phyloP scores from a whole-genome alignment of 1,139 yeast species.

The Scheffersomyces lignicola region DNA sequence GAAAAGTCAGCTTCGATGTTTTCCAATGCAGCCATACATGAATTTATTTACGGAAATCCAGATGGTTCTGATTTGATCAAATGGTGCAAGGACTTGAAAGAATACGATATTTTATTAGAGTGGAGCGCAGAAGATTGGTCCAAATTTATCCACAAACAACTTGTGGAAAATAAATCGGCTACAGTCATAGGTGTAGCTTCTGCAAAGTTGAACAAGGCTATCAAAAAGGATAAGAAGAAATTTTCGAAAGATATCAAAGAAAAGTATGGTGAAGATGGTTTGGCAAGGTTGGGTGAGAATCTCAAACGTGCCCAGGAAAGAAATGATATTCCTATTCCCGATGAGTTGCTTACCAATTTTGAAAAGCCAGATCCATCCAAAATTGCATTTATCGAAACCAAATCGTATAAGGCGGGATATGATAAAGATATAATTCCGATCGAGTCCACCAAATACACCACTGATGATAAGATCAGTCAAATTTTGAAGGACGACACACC shows the following conservation, averaged over 20 bases:
- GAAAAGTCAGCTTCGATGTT: slow-evolving; percentile 67
- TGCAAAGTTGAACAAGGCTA: slow-evolving; percentile 50
- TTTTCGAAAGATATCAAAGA: slow-evolving; percentile 49
- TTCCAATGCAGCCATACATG: slow-evolving; percentile 68
- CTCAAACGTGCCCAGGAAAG: slow-evolving; percentile 62
- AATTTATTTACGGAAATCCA: slow-evolving; percentile 73
- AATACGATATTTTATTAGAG: slow-evolving; percentile 54
- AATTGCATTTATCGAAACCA: slow-evolving; percentile 71
- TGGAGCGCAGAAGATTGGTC: slow-evolving; percentile 79
- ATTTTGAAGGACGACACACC: slow-evolving; percentile 42
- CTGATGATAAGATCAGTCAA: slow-evolving; percentile 26
- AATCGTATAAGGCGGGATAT: slow-evolving; percentile 55
- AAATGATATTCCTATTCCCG: slow-evolving; percentile 79
- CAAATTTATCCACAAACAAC: slow-evolving; percentile 48
- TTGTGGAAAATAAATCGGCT: slow-evolving; percentile 68
- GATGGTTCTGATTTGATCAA: slow-evolving; percentile 58
- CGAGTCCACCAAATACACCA: slow-evolving; percentile 15
- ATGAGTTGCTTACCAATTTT: slow-evolving; percentile 57
- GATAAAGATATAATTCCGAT: slow-evolving; percentile 21
- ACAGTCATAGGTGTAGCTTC: slow-evolving; percentile 81
- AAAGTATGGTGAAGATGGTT: slow-evolving; percentile 61
- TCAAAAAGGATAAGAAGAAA: slow-evolving; percentile 53
- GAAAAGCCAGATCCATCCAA: slow-evolving; percentile 73
- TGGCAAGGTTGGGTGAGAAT: slow-evolving; percentile 47
- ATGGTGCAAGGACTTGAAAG: slow-evolving; percentile 56